Conservation (phyloP, 2,329 filamentous ascomycete species). For the Pseudopithomyces chartarum region DNA sequence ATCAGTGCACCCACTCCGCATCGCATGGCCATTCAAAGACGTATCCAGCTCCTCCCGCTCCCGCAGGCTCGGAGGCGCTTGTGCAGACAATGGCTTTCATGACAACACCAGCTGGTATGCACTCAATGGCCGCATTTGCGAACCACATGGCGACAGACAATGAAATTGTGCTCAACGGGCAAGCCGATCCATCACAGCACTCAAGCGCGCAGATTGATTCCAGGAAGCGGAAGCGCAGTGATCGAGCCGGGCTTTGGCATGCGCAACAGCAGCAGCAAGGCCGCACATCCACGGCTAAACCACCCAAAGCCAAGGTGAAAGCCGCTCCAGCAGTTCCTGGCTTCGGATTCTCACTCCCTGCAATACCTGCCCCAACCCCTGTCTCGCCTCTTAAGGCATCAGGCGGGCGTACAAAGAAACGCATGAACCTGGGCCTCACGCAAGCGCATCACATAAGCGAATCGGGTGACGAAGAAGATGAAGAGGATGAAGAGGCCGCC, state of each 20-base stretch:
- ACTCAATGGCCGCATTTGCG: constrained; percentile 34
- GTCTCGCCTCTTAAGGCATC: constrained; percentile 5
- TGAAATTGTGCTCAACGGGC: background rate
- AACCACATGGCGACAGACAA: constrained; percentile 22
- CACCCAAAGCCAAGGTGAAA: constrained; percentile 39
- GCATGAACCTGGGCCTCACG: constrained; percentile 72
- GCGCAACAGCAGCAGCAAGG: constrained; percentile 7
- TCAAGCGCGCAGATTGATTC: constrained; percentile 16
- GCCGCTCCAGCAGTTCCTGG: constrained; percentile 41
- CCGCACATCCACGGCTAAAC: constrained; percentile 23
- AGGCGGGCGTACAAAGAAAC: constrained; percentile 68
- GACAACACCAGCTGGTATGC: constrained; percentile 32
- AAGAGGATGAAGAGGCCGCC: constrained; percentile 70
- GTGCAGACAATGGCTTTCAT: constrained; percentile 38
- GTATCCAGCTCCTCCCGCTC: constrained; percentile 13
- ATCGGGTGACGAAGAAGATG: constrained; percentile 66
- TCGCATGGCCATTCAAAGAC: background rate
- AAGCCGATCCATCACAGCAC: constrained; percentile 5
- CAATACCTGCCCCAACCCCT: constrained; percentile 13
- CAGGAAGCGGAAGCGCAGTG: constrained; percentile 35
- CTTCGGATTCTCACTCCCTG: constrained; percentile 42
- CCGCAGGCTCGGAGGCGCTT: constrained; percentile 29
- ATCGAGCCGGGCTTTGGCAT: constrained; percentile 15
- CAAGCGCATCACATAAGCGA: constrained; percentile 50
- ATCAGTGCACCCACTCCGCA: constrained; percentile 6